phyloP scores from a whole-genome alignment of 2,329 filamentous ascomycete species.

The Tolypocladium cylindrosporum region DNA sequence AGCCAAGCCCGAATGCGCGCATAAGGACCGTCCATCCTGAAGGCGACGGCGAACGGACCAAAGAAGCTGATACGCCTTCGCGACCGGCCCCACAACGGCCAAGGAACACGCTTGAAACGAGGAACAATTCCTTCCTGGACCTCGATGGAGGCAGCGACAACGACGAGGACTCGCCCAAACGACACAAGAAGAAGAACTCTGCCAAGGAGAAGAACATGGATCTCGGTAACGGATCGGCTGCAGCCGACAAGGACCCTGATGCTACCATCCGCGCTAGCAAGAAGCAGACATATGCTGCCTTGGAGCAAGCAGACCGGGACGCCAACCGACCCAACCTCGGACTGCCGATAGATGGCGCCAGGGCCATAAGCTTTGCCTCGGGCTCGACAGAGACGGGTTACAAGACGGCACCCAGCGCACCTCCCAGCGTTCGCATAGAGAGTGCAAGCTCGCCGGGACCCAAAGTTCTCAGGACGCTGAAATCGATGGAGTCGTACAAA shows the following conservation, averaged over 20 bases:
- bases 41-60: conserved; percentile 18
- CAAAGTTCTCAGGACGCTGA: conserved; percentile 19
- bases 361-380: conserved; percentile 22
- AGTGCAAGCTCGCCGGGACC: conserved; percentile 26
- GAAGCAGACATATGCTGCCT: conserved; percentile 7
- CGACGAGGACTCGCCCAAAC: conserved; percentile 23
- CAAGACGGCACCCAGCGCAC: conserved; percentile 30
- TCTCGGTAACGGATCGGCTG: not conserved
- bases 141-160: conserved; percentile 38
- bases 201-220: conserved; percentile 6
- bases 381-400: conserved; percentile 28
- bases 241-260: conserved; percentile 12
- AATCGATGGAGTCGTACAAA: conserved; percentile 23
- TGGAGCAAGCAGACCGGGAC: conserved; percentile 18
- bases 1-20: conserved; percentile 60
- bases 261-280: conserved; percentile 18
- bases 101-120: conserved; percentile 17
- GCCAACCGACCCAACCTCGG: conserved; percentile 23
- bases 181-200: conserved; percentile 6
- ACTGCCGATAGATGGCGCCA: conserved; percentile 31
- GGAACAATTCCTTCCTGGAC: conserved; percentile 39
- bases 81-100: conserved; percentile 21
- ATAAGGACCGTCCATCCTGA: conserved; percentile 52
- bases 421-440: conserved; percentile 36
- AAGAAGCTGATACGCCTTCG: conserved; percentile 22